Conservation (phyloP, 2,329 filamentous ascomycete genomes). For the Purpureocillium takamizusanense region DNA sequence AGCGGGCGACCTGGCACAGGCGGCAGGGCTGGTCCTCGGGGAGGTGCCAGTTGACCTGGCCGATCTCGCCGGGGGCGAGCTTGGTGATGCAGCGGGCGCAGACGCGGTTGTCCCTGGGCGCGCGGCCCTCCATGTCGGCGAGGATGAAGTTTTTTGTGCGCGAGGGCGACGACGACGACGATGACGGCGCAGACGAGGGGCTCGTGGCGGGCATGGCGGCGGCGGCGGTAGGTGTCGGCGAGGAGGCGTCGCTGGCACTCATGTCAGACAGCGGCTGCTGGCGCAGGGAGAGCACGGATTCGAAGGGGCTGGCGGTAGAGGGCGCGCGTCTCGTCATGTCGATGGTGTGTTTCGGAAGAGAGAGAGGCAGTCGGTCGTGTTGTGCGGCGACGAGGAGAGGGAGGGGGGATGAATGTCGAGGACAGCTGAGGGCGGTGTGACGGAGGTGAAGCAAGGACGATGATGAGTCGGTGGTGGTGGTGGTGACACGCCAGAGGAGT, state of each 20-base stretch:
- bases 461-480: too few species aligned
- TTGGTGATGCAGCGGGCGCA: slow-evolving; percentile 29
- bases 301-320: slow-evolving; percentile 32
- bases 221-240: slow-evolving; percentile 15
- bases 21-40: slow-evolving; percentile 18
- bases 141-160: slow-evolving; percentile 37
- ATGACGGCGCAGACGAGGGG: background rate
- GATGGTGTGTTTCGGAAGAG: too few species aligned
- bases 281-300: slow-evolving; percentile 36
- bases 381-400: too few species aligned
- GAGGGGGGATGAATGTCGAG: slow-evolving; percentile 4
- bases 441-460: too few species aligned
- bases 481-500: too few species aligned
- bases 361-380: too few species aligned
- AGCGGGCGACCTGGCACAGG: slow-evolving; percentile 27
- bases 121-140: slow-evolving; percentile 28
- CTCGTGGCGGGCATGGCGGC: slow-evolving; percentile 3
- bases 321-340: slow-evolving; percentile 36
- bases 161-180: background rate
- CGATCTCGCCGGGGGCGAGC: slow-evolving; percentile 17
- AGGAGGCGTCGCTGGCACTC: slow-evolving; percentile 2
- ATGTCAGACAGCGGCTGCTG: slow-evolving; percentile 23
- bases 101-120: slow-evolving; percentile 22
- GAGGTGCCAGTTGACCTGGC: slow-evolving; percentile 22
- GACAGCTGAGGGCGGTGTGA: background rate